Percentiles rank a stretch among this genome's conserved stretches.
phyloP scores from a whole-genome alignment of 2,329 filamentous ascomycete genomes.

The Colletotrichum liaoningense region DNA sequence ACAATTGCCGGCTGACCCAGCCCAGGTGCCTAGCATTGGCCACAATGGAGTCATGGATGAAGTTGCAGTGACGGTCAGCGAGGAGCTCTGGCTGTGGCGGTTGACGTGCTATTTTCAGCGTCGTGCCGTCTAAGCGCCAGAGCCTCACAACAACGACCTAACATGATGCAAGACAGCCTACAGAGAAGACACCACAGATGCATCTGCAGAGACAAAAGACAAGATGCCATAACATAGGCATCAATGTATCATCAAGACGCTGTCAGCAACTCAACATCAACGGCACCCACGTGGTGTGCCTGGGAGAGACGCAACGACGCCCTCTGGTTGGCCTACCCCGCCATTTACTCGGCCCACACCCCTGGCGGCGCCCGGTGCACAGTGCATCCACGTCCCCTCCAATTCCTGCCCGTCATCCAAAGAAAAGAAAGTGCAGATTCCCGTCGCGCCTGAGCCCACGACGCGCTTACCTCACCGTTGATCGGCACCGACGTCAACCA shows the following conservation, averaged over 20 bases:
- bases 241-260: neutral
- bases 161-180: neutral
- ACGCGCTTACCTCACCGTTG: slow-evolving; percentile 34
- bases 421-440: slow-evolving; percentile 32
- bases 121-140: neutral
- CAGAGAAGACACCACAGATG: too few species aligned
- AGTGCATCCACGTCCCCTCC: slow-evolving; percentile 34
- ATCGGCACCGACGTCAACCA: slow-evolving; percentile 26
- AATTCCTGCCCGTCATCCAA: slow-evolving; percentile 31
- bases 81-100: neutral
- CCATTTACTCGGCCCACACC: slow-evolving; percentile 36
- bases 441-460: neutral
- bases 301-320: slow-evolving; percentile 2
- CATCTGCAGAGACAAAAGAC: too few species aligned
- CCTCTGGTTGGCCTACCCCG: slow-evolving; percentile 34
- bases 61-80: neutral
- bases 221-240: neutral
- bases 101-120: neutral
- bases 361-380: slow-evolving; percentile 24
- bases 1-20: slow-evolving; percentile 6
- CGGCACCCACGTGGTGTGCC: slow-evolving; percentile 30
- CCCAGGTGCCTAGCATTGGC: slow-evolving; percentile 10
- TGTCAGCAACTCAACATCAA: slow-evolving; percentile 8
- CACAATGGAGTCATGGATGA: neutral
- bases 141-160: neutral